These are phyloP conservation scores for Aureobasidium sp. DNA, from an alignment of 2,329 filamentous ascomycete species.

Conservation along the genomic window DNA sequence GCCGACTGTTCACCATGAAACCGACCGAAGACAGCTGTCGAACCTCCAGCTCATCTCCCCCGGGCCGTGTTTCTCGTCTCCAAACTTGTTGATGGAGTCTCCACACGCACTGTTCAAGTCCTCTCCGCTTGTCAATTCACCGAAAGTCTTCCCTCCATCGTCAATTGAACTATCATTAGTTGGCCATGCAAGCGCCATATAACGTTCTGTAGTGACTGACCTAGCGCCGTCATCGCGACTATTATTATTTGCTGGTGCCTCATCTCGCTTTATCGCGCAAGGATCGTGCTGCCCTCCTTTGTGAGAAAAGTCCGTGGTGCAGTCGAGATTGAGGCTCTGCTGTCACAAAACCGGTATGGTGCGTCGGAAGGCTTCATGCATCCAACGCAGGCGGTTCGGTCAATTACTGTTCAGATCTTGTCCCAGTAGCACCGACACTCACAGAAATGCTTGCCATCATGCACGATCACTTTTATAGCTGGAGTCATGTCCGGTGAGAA, in stretches of 20 bases:
- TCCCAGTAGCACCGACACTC: too few species aligned
- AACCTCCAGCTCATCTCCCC: background rate
- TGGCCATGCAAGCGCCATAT: slow-evolving; percentile 2
- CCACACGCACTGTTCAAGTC: slow-evolving; percentile 8
- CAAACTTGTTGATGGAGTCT: background rate
- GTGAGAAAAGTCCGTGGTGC: background rate
- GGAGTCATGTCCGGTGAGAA: too few species aligned
- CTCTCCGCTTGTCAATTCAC: slow-evolving; percentile 4
- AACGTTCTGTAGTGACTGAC: background rate
- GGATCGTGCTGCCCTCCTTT: background rate
- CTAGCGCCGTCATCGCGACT: background rate
- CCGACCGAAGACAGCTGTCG: background rate
- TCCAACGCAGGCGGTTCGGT: too few species aligned
- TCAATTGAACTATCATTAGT: background rate
- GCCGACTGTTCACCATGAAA: too few species aligned
- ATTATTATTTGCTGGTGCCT: background rate
- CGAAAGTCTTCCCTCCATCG: slow-evolving; percentile 1
- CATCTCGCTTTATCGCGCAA: background rate
- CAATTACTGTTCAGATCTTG: too few species aligned
- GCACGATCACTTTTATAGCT: too few species aligned
- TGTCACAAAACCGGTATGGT: background rate
- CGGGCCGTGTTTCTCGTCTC: background rate
- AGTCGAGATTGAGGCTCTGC: background rate
- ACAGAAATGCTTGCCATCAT: too few species aligned
- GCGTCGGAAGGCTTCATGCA: background rate